Evolutionary conservation across 257 asterid genomes (phyloP).

Genomic region (Eustoma russellianum): DNA sequence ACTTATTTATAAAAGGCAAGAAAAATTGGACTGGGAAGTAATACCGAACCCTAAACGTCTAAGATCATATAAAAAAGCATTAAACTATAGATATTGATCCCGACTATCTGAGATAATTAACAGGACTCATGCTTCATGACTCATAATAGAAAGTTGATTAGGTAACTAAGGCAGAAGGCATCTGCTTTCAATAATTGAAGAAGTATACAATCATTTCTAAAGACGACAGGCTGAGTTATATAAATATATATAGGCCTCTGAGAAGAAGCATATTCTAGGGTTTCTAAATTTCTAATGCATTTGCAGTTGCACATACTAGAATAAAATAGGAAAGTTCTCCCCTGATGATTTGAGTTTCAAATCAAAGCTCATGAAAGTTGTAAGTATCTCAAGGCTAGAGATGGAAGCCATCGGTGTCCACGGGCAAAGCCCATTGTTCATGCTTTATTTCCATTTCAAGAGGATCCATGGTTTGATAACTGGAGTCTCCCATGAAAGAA

Average conservation of each 20-base stretch:
- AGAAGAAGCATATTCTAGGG: conserved; percentile 20
- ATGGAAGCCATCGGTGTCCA: conserved; percentile 55
- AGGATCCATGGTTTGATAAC: conserved; percentile 33
- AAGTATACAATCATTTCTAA: conserved; percentile 11
- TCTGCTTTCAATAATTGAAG: conserved; percentile 8
- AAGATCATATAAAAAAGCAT: no score
- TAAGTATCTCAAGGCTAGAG: conserved; percentile 55
- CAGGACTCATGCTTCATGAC: no score
- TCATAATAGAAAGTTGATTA: conserved; percentile 6
- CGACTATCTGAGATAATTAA: no score
- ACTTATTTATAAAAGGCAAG: no score
- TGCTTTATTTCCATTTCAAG: conserved; percentile 36
- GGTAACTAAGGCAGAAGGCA: conserved; percentile 1
- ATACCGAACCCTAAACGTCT: no score
- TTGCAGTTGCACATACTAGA: no score
- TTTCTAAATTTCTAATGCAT: conserved; percentile 9
- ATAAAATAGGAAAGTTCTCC: conserved; percentile 5
- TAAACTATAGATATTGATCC: no score
- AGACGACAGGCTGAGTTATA: neutral
- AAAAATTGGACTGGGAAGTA: no score
- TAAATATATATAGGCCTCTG: conserved; percentile 6
- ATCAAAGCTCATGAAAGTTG: conserved; percentile 23
- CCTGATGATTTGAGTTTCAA: neutral
- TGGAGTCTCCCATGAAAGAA: conserved; percentile 16
- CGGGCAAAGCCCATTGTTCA: conserved; percentile 45